Evolutionary conservation across 208 protist species (phyloP).

Genomic region (Trypanosoma mega): DNA sequence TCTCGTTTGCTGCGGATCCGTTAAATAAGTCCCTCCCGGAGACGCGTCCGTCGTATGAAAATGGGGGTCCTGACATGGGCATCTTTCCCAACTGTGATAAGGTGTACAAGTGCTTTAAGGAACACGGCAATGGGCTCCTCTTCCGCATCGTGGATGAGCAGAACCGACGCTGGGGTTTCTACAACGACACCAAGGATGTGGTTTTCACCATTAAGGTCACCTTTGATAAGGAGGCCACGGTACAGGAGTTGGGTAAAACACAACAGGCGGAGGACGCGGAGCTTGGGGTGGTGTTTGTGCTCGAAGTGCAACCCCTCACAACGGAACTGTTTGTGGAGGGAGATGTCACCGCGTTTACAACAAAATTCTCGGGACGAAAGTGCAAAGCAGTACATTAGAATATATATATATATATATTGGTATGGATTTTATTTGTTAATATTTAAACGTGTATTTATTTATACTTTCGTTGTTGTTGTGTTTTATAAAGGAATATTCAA

Average conservation of each 20-base stretch:
- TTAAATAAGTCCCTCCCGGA: conserved; percentile 39
- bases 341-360: conserved; percentile 59
- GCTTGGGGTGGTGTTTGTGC: conserved; percentile 37
- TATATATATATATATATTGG: conserved; percentile 22
- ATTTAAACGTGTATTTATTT: too few species aligned
- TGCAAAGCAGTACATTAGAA: conserved; percentile 1
- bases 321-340: conserved; percentile 66
- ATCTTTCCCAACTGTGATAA: conserved; percentile 44
- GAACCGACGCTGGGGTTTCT: conserved; percentile 51
- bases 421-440: too few species aligned
- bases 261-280: conserved; percentile 30
- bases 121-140: conserved; percentile 58
- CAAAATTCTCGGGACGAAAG: conserved; percentile 55
- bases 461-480: too few species aligned
- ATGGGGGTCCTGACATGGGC: conserved; percentile 40
- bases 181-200: conserved; percentile 71
- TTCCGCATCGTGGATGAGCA: conserved; percentile 65
- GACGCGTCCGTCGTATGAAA: conserved; percentile 47
- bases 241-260: conserved; percentile 49
- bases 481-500: neutral
- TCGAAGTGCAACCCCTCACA: conserved; percentile 52
- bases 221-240: conserved; percentile 30
- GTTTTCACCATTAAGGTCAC: conserved; percentile 45
- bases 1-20: conserved; percentile 53
- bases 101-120: conserved; percentile 66